Evolutionary conservation across 495 filamentous ascomycete genomes (phyloP).

Genomic region (Amphirosellinia nigrospora): DNA sequence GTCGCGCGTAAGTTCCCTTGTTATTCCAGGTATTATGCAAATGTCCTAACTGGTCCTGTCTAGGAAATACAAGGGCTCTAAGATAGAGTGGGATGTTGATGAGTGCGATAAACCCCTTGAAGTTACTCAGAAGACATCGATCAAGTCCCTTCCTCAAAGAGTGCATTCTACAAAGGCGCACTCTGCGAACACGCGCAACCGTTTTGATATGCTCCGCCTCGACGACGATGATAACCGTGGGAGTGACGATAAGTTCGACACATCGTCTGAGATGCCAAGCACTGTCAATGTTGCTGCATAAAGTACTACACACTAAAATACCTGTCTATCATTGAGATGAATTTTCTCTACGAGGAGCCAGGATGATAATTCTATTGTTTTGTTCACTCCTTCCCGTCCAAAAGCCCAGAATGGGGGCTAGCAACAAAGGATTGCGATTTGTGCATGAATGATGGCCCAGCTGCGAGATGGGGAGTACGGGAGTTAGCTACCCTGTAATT

Average conservation of each 20-base stretch:
- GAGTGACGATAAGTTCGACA: slow-evolving; percentile 39
- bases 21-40: background rate
- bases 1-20: slow-evolving; percentile 53
- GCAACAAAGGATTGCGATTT: background rate
- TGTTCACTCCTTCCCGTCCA: background rate
- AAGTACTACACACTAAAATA: background rate
- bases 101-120: slow-evolving; percentile 71
- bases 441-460: background rate
- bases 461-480: slow-evolving; percentile 15
- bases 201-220: slow-evolving; percentile 68
- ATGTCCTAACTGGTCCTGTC: slow-evolving; percentile 6
- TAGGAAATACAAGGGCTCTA: slow-evolving; percentile 72
- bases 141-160: slow-evolving; percentile 43
- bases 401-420: background rate
- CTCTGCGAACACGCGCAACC: slow-evolving; percentile 53
- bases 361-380: background rate
- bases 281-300: slow-evolving; percentile 25
- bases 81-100: slow-evolving; percentile 74
- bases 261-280: slow-evolving; percentile 20
- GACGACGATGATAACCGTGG: slow-evolving; percentile 51
- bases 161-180: slow-evolving; percentile 44
- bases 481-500: slow-evolving; percentile 8
- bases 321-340: background rate
- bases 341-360: background rate
- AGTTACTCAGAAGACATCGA: slow-evolving; percentile 22